Base-by-base conservation (phyloP, 148 eudicot species). In the Rhododendron ovatum region DNA sequence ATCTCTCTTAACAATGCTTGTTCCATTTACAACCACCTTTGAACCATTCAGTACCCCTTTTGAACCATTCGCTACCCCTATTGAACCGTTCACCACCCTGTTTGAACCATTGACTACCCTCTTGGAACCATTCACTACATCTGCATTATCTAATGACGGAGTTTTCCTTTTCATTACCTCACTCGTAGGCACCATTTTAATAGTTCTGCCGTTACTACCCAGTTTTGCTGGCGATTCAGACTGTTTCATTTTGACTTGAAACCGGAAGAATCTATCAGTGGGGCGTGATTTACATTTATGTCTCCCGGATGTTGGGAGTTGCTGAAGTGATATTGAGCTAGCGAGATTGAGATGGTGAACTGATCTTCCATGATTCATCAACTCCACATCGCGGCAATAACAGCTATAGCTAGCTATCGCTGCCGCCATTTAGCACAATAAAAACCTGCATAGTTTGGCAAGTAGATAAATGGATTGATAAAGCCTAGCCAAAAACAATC, bases 361-460 rank as follows among this genome's bases (percentile, higher is more conserved):
- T 43, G 82, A 53, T 80, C 78, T 91, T 85, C 93, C 89, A 61
- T 91, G 94, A 84, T 89, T 93, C 28, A 83, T 83, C 33, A 89
- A 74, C 85, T 92, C 92, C 84, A 86, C 83, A 74, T 77, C 51
- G 88, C 90, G 90, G 92, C 95, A 95, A 90, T 87, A 90, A 87
- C 94, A 91, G 91, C 95, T 89, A 24, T 93, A 92, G 43, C 95
- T 92, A 86, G 98, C 98, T 67, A 97, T 88, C 84, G 93, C 88
- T 87, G 95, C 98, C 88, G 94, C 98, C 98, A 95, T 95, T 86
- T 77, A 65, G 85, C 45, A 26, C 20, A n/a, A 37, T 50, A 82
- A 28, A 80, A 63, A 83, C 90, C 88, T 88, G 87, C 83, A 88
- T 73, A 87, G 37, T 84, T 88, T 84, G 17, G 33, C 15, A 45